Evolutionary conservation across 345 rosid genomes (phyloP).

Genomic region (Moringa oleifera): DNA sequence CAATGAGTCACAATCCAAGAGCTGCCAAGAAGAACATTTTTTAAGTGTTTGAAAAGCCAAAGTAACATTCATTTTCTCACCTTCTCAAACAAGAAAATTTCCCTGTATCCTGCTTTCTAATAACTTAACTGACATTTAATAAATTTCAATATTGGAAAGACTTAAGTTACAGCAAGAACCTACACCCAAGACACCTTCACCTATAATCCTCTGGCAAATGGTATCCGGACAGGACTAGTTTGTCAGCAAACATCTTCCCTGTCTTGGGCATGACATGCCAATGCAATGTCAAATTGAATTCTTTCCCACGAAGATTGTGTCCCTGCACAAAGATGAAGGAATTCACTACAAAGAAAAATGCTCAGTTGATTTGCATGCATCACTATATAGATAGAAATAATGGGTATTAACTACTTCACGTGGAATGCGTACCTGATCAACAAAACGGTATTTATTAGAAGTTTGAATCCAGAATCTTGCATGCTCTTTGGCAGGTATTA

Average conservation of each 20-base stretch:
- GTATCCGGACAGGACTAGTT: constrained; percentile 70
- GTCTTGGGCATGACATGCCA: constrained; percentile 99
- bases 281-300: constrained; percentile 82
- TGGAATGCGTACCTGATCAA: constrained; percentile 64
- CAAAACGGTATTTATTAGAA: constrained; percentile 84
- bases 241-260: constrained; percentile 82
- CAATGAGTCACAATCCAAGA: no score
- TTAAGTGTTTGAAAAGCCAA: neutral
- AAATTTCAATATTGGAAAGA: neutral
- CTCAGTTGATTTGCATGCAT: neutral
- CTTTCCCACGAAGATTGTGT: constrained; percentile 70
- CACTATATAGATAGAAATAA: no score
- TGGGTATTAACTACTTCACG: neutral
- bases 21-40: no score
- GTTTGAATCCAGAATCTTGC: constrained; percentile 74
- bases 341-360: no score
- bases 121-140: neutral
- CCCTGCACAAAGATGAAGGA: constrained; percentile 44
- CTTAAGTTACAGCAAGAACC: constrained; percentile 20
- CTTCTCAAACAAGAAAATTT: neutral
- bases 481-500: constrained; percentile 72
- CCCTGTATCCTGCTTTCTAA: neutral
- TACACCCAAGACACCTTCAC: constrained; percentile 25
- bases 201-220: constrained; percentile 69
- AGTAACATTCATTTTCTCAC: neutral